Evolutionary conservation across 805 yeast species (phyloP).

Genomic region (Ogataea paradorogensis): DNA sequence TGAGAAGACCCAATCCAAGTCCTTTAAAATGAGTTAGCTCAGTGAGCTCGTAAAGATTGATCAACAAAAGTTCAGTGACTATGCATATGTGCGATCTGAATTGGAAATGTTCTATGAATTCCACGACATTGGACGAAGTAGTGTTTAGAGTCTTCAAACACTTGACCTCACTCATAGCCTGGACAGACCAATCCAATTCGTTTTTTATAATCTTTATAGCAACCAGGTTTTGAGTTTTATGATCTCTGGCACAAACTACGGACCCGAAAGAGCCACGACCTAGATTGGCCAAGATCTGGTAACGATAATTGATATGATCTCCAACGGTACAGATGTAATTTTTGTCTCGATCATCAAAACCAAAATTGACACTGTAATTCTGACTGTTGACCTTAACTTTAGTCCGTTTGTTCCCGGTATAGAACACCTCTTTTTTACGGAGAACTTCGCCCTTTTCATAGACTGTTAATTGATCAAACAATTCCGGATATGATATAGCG

Average conservation of each 20-base stretch:
- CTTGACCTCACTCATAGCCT: constrained; percentile 75
- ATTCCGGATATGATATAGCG: constrained; percentile 17
- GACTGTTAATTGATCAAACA: constrained; percentile 37
- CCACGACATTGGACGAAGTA: constrained; percentile 38
- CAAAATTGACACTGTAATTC: constrained; percentile 50
- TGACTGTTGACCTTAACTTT: constrained; percentile 35
- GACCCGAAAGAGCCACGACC: constrained; percentile 86
- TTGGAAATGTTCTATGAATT: constrained; percentile 65
- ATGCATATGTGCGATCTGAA: constrained; percentile 84
- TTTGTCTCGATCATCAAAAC: constrained; percentile 68
- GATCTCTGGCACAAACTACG: constrained; percentile 68
- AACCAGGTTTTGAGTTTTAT: constrained; percentile 52
- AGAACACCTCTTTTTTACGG: constrained; percentile 48
- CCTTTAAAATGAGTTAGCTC: constrained; percentile 52
- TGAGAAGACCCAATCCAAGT: constrained; percentile 39
- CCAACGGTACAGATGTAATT: constrained; percentile 53
- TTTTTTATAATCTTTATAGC: constrained; percentile 78
- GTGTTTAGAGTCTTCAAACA: constrained; percentile 50
- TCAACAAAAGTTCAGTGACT: constrained; percentile 66
- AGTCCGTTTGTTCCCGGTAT: constrained; percentile 38
- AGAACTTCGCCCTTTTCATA: constrained; percentile 63
- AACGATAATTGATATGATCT: constrained; percentile 77
- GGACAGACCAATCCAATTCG: constrained; percentile 69
- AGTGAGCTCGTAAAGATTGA: constrained; percentile 61
- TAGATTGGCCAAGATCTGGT: constrained; percentile 53